Evolutionary conservation across 108 stramenopile species (phyloP), one percentile per base, ranked within the genome.

Genomic region (Cyclotella baltica): DNA sequence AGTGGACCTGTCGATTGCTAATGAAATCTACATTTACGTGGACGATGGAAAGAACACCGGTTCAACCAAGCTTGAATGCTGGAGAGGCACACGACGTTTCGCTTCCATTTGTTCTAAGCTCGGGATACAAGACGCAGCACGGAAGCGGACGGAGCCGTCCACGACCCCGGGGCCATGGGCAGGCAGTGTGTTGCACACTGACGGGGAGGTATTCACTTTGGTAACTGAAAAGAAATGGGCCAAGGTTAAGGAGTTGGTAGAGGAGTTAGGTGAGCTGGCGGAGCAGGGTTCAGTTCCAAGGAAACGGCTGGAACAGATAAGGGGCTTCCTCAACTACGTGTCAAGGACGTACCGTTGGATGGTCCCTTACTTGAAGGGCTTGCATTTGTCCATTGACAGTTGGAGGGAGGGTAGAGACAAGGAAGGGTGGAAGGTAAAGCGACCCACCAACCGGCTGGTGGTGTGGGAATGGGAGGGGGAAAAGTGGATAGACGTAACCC

Each of bases 121-220:
- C 13, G 86, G 86, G 22, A 33, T 83, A 2, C 86, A 87, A 53
- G 86, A 87, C 25, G 86, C 83, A 1, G 33, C 79, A 4, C 25
- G 86, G 46, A 87, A 87, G 63, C 51, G 86, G 25, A 53, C 79
- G 15, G 11, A n/a, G 6, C 40, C 62, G 10, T 58, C 72, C 15
- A 28, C 59, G 30, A 58, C 27, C 0, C 86, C 86, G 3, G 83
- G 83, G 11, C 80, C 86, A 38, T 87, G 86, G 86, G 83, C 86
- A 9, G 80, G 16, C 23, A 70, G 38, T 63, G 66, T 84, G 18
- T 29, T 35, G 4, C 50, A 77, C 31, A 58, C 36, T 15, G 25
- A 53, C 11, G 76, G 67, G 28, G 70, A 30, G n/a, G 73, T 83
- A 35, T 38, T 29, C 11, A 58, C 35, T 11, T 25, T 29, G 3